Conservation (phyloP, 108 stramenopile genomes). For the Hondaea fermentalgiana region DNA sequence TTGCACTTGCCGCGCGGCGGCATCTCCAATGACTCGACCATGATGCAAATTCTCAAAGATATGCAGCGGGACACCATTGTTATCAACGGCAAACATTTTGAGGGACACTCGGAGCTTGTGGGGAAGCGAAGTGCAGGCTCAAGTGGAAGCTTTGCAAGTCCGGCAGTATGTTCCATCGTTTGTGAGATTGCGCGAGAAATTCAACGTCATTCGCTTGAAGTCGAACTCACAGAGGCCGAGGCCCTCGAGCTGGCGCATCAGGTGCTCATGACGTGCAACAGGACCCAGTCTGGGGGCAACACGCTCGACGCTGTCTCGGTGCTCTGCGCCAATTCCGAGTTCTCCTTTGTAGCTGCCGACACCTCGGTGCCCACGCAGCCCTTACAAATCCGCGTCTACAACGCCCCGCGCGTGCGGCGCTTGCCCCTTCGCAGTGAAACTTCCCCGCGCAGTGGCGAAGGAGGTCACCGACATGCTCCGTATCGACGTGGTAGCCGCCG, state of each 20-base stretch:
- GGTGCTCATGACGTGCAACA: conserved; percentile 1
- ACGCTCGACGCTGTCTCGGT: conserved; percentile 11
- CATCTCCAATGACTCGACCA: not conserved
- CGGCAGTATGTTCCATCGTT: not conserved
- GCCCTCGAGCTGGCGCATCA: not conserved
- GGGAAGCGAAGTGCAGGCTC: not conserved
- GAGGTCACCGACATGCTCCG: no score
- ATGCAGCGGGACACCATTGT: not conserved
- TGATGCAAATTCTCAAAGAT: not conserved
- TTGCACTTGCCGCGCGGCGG: not conserved
- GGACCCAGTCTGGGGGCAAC: conserved; percentile 5
- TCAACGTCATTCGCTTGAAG: not conserved
- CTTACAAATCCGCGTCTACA: not conserved
- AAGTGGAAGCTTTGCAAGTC: not conserved
- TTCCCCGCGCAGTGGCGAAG: not conserved
- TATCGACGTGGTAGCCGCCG: not conserved
- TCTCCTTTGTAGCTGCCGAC: not conserved
- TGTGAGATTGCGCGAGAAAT: not conserved
- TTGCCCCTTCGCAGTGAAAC: not conserved
- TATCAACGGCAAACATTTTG: not conserved
- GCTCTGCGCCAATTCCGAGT: not conserved
- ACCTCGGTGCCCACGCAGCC: not conserved
- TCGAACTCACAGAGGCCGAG: not conserved
- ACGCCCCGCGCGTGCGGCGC: not conserved
- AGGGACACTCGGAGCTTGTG: not conserved